These are phyloP conservation scores for Sarocladiaceae sp. DNA, from an alignment of 2,329 filamentous ascomycete genomes.

Conservation along the genomic window DNA sequence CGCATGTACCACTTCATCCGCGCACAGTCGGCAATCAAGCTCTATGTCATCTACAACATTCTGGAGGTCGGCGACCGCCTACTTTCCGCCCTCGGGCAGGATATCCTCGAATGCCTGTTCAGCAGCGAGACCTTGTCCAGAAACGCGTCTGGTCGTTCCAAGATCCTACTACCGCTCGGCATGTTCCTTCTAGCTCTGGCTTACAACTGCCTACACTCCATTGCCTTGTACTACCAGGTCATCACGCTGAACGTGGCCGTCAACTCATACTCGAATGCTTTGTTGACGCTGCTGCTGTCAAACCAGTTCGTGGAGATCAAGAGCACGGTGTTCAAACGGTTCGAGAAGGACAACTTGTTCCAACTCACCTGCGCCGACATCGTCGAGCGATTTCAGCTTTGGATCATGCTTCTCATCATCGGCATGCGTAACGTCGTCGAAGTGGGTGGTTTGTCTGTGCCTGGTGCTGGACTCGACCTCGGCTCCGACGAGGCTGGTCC, in stretches of 20 bases:
- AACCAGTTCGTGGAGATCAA: conserved; percentile 99
- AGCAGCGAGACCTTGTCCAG: conserved; percentile 88
- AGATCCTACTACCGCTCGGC: conserved; percentile 79
- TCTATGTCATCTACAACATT: conserved; percentile 98
- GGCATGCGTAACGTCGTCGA: conserved; percentile 94
- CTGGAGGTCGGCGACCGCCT: conserved; percentile 88
- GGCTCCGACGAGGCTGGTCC: conserved; percentile 43
- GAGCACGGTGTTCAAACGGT: conserved; percentile 95
- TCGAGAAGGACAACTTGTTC: conserved; percentile 96
- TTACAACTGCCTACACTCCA: conserved; percentile 84
- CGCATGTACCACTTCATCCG: conserved; percentile 98
- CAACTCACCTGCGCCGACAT: conserved; percentile 95
- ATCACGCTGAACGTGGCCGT: conserved; percentile 97
- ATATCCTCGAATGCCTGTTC: conserved; percentile 92
- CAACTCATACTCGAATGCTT: conserved; percentile 95
- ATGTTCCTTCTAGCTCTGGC: conserved; percentile 82
- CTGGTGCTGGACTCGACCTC: conserved; percentile 44
- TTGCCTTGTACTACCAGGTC: conserved; percentile 91
- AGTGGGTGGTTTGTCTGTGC: conserved; percentile 73
- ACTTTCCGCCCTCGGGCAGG: conserved; percentile 85
- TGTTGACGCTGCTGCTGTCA: conserved; percentile 85
- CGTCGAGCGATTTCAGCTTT: conserved; percentile 93
- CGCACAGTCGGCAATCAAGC: conserved; percentile 92
- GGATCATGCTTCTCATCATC: conserved; percentile 96
- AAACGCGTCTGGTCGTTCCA: conserved; percentile 81